Conservation (phyloP, 805 yeast genomes). For the Starmerella apis region DNA sequence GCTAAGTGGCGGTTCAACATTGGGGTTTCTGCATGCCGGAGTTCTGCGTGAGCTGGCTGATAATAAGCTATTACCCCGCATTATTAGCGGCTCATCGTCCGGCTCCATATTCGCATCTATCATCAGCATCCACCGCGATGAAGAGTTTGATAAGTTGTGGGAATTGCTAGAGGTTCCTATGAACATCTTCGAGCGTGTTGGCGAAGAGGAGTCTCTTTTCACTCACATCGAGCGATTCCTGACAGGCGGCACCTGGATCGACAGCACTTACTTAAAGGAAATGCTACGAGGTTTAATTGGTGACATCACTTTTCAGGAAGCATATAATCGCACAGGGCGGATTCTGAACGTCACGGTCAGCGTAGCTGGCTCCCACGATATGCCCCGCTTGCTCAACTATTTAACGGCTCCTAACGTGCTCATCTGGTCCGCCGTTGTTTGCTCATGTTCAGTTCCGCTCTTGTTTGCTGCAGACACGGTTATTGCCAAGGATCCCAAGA, state of each 20-base stretch:
- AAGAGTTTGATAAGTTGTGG: conserved; percentile 49
- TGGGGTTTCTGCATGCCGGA: conserved; percentile 88
- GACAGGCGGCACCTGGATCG: conserved; percentile 85
- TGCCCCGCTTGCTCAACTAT: conserved; percentile 77
- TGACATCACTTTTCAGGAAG: conserved; percentile 85
- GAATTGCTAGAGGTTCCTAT: conserved; percentile 39
- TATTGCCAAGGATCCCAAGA: conserved; percentile 66
- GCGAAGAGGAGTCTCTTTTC: conserved; percentile 43
- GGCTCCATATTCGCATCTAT: conserved; percentile 92
- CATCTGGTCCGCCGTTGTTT: conserved; percentile 80
- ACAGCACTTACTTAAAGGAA: conserved; percentile 53
- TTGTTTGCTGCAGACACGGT: conserved; percentile 78
- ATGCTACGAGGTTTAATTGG: conserved; percentile 77
- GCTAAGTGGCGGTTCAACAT: conserved; percentile 92
- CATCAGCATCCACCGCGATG: conserved; percentile 66
- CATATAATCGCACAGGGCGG: conserved; percentile 85
- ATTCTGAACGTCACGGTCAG: conserved; percentile 92
- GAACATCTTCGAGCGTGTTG: conserved; percentile 49
- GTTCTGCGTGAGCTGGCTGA: conserved; percentile 72
- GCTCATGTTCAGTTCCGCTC: conserved; percentile 91
- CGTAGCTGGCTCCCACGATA: conserved; percentile 82
- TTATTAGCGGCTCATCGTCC: conserved; percentile 88
- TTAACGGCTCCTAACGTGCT: conserved; percentile 88
- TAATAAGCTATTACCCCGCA: conserved; percentile 65
- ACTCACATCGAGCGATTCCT: conserved; percentile 50